These are phyloP conservation scores for Phaeoacremonium minimum DNA, from an alignment of 2,329 filamentous ascomycete species.

Conservation along the genomic window DNA sequence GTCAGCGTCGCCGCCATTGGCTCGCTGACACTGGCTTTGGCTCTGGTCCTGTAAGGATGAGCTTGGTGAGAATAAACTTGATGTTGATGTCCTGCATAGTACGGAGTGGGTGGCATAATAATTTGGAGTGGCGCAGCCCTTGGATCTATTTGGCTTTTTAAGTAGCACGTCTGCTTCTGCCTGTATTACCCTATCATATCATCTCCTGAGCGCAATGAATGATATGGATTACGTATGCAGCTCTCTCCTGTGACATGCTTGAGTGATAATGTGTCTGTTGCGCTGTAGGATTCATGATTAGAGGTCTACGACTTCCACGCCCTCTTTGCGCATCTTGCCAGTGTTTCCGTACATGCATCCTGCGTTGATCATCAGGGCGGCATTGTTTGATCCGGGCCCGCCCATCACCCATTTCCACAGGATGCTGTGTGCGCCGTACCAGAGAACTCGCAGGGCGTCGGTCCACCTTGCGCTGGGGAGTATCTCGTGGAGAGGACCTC, in stretches of 20 bases:
- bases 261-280: too few species aligned
- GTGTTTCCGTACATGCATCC: conserved; percentile 51
- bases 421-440: conserved; percentile 40
- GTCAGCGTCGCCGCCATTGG: neutral
- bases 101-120: too few species aligned
- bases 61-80: too few species aligned
- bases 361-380: conserved; percentile 52
- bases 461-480: conserved; percentile 41
- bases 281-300: too few species aligned
- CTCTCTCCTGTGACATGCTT: too few species aligned
- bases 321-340: conserved; percentile 37
- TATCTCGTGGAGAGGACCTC: conserved; percentile 39
- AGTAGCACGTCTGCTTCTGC: too few species aligned
- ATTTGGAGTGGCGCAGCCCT: too few species aligned
- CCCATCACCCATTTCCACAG: conserved; percentile 55
- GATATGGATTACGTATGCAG: too few species aligned
- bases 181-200: too few species aligned
- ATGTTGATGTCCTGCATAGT: too few species aligned
- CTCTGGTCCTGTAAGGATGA: neutral
- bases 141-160: too few species aligned
- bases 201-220: too few species aligned
- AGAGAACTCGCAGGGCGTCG: conserved; percentile 37
- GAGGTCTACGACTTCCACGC: conserved; percentile 28
- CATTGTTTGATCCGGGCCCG: conserved; percentile 43
- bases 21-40: neutral